These are phyloP conservation scores for Suillus lakei DNA, from an alignment of 768 basidiomycete species.

Conservation along the genomic window DNA sequence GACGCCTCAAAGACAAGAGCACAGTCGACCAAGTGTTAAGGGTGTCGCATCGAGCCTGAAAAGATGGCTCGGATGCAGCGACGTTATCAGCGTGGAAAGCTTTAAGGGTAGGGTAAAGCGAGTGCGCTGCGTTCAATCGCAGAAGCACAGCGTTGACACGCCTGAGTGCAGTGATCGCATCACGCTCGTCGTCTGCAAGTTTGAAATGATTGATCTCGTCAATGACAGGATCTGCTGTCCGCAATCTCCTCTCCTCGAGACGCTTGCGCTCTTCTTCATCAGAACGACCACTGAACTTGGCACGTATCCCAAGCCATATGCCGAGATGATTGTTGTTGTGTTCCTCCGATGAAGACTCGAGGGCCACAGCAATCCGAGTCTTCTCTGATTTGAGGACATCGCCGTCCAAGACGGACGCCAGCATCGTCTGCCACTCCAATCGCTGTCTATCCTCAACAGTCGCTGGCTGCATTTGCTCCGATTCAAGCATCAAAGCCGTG, in stretches of 20 bases:
- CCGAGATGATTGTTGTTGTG: slow-evolving; percentile 68
- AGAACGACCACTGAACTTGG: slow-evolving; percentile 78
- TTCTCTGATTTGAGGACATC: slow-evolving; percentile 97
- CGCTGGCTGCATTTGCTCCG: slow-evolving; percentile 67
- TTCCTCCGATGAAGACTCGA: slow-evolving; percentile 72
- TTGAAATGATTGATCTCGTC: slow-evolving; percentile 83
- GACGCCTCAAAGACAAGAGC: slow-evolving; percentile 80
- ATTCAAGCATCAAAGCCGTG: slow-evolving; percentile 58
- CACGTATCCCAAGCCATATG: slow-evolving; percentile 91
- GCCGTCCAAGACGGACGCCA: slow-evolving; percentile 90
- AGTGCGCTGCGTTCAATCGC: slow-evolving; percentile 81
- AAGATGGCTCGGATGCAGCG: slow-evolving; percentile 61
- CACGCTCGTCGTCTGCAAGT: slow-evolving; percentile 47
- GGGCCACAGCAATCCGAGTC: slow-evolving; percentile 83
- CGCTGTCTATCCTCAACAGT: slow-evolving; percentile 80
- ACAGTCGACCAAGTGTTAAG: slow-evolving; percentile 94
- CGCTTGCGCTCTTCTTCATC: slow-evolving; percentile 82
- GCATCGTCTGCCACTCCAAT: slow-evolving; percentile 95
- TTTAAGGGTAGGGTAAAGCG: slow-evolving; percentile 84
- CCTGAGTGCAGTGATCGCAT: slow-evolving; percentile 52
- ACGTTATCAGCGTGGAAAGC: slow-evolving; percentile 83
- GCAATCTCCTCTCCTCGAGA: slow-evolving; percentile 82
- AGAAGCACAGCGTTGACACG: slow-evolving; percentile 70
- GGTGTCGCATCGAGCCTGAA: slow-evolving; percentile 86
- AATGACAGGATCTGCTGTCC: slow-evolving; percentile 81